phyloP scores from a whole-genome alignment of 306 rosid genomes.

The Clitoria ternatea region DNA sequence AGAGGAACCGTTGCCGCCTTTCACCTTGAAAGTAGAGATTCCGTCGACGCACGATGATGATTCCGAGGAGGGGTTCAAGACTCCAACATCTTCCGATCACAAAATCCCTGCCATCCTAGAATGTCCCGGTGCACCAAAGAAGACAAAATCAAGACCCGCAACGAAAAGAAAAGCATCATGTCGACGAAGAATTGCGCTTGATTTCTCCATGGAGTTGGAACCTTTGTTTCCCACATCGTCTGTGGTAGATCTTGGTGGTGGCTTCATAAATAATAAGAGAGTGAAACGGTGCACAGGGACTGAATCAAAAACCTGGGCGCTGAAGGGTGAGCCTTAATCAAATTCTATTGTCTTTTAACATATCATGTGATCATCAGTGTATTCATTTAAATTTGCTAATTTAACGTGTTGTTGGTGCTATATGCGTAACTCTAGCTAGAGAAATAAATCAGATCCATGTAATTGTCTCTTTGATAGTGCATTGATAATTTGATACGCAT shows the following conservation, averaged over 20 bases:
- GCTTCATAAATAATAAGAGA: constrained; percentile 40
- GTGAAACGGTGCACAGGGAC: constrained; percentile 13
- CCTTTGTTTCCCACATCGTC: constrained; percentile 40
- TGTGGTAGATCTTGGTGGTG: constrained; percentile 38
- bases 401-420: background rate
- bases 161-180: background rate
- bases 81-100: constrained; percentile 60
- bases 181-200: constrained; percentile 19
- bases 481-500: background rate
- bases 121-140: constrained; percentile 72
- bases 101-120: constrained; percentile 32
- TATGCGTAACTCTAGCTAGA: background rate
- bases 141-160: constrained; percentile 32
- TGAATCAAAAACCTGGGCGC: background rate
- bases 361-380: too few species aligned
- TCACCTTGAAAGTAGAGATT: constrained; percentile 21
- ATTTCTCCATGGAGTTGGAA: constrained; percentile 39
- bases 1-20: background rate
- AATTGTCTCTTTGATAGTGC: background rate
- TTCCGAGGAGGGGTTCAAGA: constrained; percentile 40
- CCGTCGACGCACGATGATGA: constrained; percentile 12
- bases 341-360: too few species aligned
- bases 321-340: background rate
- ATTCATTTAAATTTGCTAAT: background rate
- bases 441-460: background rate